Conservation (phyloP, 2,329 filamentous ascomycete species). For the Cryphonectria japonica region DNA sequence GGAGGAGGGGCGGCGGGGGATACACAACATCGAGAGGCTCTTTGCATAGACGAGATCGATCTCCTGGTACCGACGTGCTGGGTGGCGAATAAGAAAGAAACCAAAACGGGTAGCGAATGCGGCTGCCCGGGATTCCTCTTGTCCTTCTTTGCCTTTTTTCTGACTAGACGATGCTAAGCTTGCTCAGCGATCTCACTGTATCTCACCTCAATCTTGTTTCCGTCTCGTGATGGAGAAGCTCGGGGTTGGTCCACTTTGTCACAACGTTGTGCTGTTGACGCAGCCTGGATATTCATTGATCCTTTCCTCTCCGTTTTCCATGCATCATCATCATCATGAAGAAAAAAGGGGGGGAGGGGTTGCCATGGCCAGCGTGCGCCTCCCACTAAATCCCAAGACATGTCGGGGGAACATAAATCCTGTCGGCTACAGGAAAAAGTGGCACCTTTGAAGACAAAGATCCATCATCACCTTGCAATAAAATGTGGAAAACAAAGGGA, state of each 20-base stretch:
- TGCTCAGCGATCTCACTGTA: slow-evolving; percentile 4
- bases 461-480: not conserved
- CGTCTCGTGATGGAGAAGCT: slow-evolving; percentile 10
- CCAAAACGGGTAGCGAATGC: not conserved
- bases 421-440: no score
- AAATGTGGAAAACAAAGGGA: no score
- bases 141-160: not conserved
- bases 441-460: not conserved
- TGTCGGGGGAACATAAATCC: not conserved
- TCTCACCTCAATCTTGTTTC: slow-evolving; percentile 10
- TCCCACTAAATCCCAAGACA: not conserved
- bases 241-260: slow-evolving; percentile 3
- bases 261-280: not conserved
- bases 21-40: slow-evolving; percentile 14
- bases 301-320: not conserved
- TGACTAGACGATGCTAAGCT: not conserved
- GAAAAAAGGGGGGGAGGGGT: no score
- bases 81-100: slow-evolving; percentile 4
- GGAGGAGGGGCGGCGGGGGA: no score
- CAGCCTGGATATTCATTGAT: not conserved
- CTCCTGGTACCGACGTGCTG: slow-evolving; percentile 11
- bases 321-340: no score
- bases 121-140: not conserved
- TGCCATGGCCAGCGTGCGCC: no score
- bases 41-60: slow-evolving; percentile 17